Percentiles rank a stretch among this genome's conserved stretches.
These are phyloP conservation scores for Phyllosticta capitalensis DNA, from an alignment of 2,329 filamentous ascomycete genomes.

Conservation along the genomic window DNA sequence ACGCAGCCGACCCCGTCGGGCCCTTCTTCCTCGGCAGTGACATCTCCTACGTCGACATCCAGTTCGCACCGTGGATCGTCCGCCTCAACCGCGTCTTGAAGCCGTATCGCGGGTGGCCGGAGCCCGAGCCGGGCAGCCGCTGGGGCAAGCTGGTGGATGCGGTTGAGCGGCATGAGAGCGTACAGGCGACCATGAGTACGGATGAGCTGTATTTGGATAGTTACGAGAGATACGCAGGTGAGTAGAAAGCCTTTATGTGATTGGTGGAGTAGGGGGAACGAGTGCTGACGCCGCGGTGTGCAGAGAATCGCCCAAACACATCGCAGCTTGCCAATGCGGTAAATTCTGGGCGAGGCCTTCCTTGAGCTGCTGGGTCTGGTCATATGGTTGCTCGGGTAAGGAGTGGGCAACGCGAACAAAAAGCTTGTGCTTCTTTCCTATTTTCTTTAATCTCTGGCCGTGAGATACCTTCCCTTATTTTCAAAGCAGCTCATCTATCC, in stretches of 20 bases:
- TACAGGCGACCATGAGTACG: conserved; percentile 58
- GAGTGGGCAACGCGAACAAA: neutral
- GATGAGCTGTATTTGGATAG: conserved; percentile 59
- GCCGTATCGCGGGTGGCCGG: conserved; percentile 57
- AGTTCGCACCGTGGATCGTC: conserved; percentile 66
- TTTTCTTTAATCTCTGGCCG: neutral
- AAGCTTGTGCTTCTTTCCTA: neutral
- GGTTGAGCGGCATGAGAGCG: conserved; percentile 53
- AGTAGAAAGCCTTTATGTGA: conserved; percentile 17
- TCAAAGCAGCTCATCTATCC: too few species aligned
- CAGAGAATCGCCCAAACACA: conserved; percentile 51
- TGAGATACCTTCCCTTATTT: too few species aligned
- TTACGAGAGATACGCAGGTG: conserved; percentile 52
- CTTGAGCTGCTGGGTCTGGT: conserved; percentile 29
- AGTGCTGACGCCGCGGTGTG: neutral
- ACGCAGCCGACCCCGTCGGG: conserved; percentile 48
- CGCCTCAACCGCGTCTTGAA: conserved; percentile 57
- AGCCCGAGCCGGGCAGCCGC: conserved; percentile 51
- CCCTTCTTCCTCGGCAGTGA: conserved; percentile 58
- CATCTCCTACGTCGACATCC: conserved; percentile 60
- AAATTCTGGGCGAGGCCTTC: conserved; percentile 46
- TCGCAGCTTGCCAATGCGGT: conserved; percentile 50
- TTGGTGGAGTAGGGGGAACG: neutral
- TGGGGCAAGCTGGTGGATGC: conserved; percentile 64
- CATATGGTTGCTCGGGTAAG: neutral